phyloP scores from a whole-genome alignment of 352 stramenopile species.

The Globisporangium middletonii region DNA sequence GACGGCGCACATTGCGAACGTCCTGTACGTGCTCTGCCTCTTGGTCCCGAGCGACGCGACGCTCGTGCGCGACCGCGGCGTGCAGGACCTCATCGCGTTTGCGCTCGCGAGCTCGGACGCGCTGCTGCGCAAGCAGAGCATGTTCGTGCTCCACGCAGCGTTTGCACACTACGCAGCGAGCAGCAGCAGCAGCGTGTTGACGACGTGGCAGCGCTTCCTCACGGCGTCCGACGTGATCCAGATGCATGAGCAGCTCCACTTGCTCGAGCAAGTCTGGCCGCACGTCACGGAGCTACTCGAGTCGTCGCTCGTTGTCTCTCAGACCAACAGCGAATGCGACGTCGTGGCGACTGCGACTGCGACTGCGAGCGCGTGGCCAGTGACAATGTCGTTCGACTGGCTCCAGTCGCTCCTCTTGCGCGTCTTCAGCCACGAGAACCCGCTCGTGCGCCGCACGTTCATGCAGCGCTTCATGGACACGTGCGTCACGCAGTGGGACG shows the following conservation, averaged over 20 bases:
- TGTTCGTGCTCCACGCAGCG: constrained; percentile 60
- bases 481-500: constrained; percentile 21
- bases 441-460: constrained; percentile 67
- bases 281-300: constrained; percentile 54
- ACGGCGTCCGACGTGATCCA: constrained; percentile 76
- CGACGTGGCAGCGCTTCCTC: constrained; percentile 65
- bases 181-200: constrained; percentile 1
- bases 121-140: constrained; percentile 59
- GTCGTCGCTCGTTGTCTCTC: constrained; percentile 19
- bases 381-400: constrained; percentile 72
- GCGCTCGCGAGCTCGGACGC: constrained; percentile 45
- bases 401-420: constrained; percentile 63
- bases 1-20: constrained; percentile 25
- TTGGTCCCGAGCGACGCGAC: constrained; percentile 41
- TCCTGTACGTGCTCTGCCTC: constrained; percentile 60
- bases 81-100: constrained; percentile 51
- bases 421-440: constrained; percentile 74
- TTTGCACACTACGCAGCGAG: constrained; percentile 40
- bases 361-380: constrained; percentile 26
- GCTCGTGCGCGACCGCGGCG: constrained; percentile 23
- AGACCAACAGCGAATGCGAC: neutral
- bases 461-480: constrained; percentile 62
- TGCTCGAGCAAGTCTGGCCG: constrained; percentile 82
- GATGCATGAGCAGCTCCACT: constrained; percentile 76
- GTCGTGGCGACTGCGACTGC: neutral